Conservation (phyloP, 306 rosid species). For the Acacia confusa region DNA sequence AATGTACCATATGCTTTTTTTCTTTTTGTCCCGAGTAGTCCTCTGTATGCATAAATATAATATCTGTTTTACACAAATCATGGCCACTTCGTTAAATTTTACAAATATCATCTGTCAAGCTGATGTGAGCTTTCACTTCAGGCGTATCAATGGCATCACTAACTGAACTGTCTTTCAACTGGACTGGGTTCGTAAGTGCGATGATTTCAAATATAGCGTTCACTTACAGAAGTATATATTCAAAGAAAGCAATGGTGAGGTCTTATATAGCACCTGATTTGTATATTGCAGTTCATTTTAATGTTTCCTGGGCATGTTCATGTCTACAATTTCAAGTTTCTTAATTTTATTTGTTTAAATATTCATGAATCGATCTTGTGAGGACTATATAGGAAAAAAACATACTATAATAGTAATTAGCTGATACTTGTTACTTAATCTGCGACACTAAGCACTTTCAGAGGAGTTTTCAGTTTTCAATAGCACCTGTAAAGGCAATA, state of each 20-base stretch:
- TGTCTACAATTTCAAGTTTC: constrained; percentile 1
- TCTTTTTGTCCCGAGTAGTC: neutral
- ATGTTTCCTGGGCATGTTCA: neutral
- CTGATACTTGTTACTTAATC: neutral
- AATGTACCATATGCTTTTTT: neutral
- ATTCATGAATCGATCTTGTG: neutral
- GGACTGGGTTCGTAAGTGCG: constrained; percentile 74
- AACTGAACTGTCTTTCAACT: constrained; percentile 79
- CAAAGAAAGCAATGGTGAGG: constrained; percentile 78
- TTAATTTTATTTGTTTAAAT: constrained; percentile 11
- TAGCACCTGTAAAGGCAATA: too few species aligned
- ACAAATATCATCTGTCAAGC: neutral
- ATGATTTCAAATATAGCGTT: constrained; percentile 79
- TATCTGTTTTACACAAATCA: neutral
- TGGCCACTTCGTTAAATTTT: constrained; percentile 9
- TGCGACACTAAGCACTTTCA: neutral
- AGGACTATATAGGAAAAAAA: neutral
- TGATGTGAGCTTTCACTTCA: constrained; percentile 33
- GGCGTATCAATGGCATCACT: constrained; percentile 85
- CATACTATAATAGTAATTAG: neutral
- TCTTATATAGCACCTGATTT: neutral
- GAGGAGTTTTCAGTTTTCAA: neutral
- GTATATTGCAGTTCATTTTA: neutral
- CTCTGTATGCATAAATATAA: neutral
- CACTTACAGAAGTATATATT: constrained; percentile 76